Conservation (phyloP, 805 yeast species). For the Tetrapisispora taiwanensis region DNA sequence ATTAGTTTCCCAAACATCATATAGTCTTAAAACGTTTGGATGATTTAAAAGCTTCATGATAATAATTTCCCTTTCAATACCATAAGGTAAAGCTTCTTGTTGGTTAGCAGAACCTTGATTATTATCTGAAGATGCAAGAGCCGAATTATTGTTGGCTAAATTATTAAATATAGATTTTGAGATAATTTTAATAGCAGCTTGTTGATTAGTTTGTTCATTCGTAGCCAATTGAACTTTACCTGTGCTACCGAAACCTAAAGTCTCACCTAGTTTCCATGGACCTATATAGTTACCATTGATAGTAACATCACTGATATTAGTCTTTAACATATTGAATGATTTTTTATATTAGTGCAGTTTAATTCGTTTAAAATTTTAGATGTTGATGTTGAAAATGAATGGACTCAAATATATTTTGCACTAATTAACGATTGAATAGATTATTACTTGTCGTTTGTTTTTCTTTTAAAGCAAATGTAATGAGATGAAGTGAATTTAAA, state of each 20-base stretch:
- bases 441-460: too few relatives aligned
- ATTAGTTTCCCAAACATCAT: conserved; percentile 83
- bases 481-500: too few relatives aligned
- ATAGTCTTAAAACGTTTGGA: conserved; percentile 66
- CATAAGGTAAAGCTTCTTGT: conserved; percentile 58
- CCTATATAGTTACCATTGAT: conserved; percentile 48
- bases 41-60: conserved; percentile 75
- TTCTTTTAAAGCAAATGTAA: too few relatives aligned
- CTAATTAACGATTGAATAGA: too few relatives aligned
- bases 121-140: conserved; percentile 30
- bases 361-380: too few relatives aligned
- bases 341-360: background rate
- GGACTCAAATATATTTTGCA: too few relatives aligned
- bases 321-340: conserved; percentile 1
- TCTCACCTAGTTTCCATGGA: conserved; percentile 93
- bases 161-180: conserved; percentile 61
- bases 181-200: conserved; percentile 94
- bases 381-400: too few relatives aligned
- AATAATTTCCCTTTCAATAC: conserved; percentile 78
- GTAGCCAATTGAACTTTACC: conserved; percentile 91
- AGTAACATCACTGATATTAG: conserved; percentile 1
- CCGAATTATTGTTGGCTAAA: conserved; percentile 25
- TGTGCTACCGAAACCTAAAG: conserved; percentile 92
- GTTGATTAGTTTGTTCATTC: conserved; percentile 70
- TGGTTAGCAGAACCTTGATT: background rate